These are phyloP conservation scores for Microsporum ferrugineum DNA, from an alignment of 2,329 filamentous ascomycete species.

Conservation along the genomic window DNA sequence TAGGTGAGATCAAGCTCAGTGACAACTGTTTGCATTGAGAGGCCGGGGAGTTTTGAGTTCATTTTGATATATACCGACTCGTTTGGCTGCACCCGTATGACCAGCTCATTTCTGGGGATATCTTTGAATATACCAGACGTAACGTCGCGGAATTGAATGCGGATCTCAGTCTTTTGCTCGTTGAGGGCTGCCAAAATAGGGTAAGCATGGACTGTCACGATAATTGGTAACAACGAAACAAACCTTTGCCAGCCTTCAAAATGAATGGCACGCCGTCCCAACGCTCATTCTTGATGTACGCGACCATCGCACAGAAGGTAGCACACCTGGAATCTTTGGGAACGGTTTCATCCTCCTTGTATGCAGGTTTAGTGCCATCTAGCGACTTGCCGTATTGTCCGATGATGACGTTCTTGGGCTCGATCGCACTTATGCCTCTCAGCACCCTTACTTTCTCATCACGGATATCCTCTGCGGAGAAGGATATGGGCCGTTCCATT, in stretches of 20 bases:
- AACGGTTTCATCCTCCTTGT: slow-evolving; percentile 98
- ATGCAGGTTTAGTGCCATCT: slow-evolving; percentile 89
- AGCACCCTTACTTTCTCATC: slow-evolving; percentile 96
- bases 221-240: background rate
- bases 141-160: slow-evolving; percentile 98
- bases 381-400: slow-evolving; percentile 95
- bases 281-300: slow-evolving; percentile 98
- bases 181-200: slow-evolving; percentile 56
- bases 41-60: slow-evolving; percentile 97
- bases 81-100: slow-evolving; percentile 98
- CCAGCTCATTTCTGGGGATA: slow-evolving; percentile 96
- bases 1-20: slow-evolving; percentile 98
- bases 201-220: background rate
- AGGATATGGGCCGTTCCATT: slow-evolving; percentile 97
- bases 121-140: slow-evolving; percentile 99
- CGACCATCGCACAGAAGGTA: slow-evolving; percentile 93
- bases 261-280: slow-evolving; percentile 99
- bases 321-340: slow-evolving; percentile 95
- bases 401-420: slow-evolving; percentile 99
- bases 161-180: slow-evolving; percentile 98
- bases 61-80: slow-evolving; percentile 99
- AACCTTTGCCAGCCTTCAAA: slow-evolving; percentile 88
- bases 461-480: slow-evolving; percentile 94
- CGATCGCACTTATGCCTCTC: slow-evolving; percentile 82
- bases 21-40: slow-evolving; percentile 98